Conservation (phyloP, 2,329 filamentous ascomycete genomes). For the Colletotrichum tabaci region DNA sequence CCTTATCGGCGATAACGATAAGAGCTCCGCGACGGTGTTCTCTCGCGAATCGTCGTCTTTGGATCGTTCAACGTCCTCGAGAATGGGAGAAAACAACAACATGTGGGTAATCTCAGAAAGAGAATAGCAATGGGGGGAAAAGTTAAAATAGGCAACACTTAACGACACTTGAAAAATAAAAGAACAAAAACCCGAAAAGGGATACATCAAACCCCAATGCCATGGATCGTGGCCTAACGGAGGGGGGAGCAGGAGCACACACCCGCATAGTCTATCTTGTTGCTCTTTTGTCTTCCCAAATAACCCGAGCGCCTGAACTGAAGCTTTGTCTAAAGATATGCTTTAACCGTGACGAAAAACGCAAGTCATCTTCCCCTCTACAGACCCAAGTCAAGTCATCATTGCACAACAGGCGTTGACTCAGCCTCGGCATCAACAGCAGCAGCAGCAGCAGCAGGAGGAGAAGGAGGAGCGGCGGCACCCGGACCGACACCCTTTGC, state of each 20-base stretch:
- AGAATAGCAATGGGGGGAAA: background rate
- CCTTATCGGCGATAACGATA: slow-evolving; percentile 42
- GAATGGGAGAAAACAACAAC: background rate
- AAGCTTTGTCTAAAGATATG: slow-evolving; percentile 10
- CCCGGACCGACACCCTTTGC: slow-evolving; percentile 30
- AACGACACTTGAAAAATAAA: background rate
- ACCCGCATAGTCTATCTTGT: background rate
- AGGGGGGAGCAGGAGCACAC: background rate
- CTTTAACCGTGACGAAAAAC: background rate
- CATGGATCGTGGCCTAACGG: background rate
- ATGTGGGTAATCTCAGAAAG: background rate
- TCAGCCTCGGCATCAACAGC: slow-evolving; percentile 14
- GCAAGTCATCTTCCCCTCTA: too few species aligned
- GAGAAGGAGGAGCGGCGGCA: background rate
- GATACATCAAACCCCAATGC: background rate
- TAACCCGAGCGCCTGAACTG: slow-evolving; percentile 2
- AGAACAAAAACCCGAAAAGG: background rate
- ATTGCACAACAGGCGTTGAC: slow-evolving; percentile 2
- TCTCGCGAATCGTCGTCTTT: background rate
- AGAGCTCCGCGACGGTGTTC: slow-evolving; percentile 20
- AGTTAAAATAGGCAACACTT: too few species aligned
- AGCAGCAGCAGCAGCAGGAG: slow-evolving; percentile 4
- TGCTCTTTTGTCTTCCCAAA: slow-evolving; percentile 7
- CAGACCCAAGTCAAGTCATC: background rate
- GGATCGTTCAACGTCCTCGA: background rate